Percentiles rank a stretch among this genome's conserved stretches.
Conservation (phyloP, 257 asterid genomes). For the Asclepias syriaca region DNA sequence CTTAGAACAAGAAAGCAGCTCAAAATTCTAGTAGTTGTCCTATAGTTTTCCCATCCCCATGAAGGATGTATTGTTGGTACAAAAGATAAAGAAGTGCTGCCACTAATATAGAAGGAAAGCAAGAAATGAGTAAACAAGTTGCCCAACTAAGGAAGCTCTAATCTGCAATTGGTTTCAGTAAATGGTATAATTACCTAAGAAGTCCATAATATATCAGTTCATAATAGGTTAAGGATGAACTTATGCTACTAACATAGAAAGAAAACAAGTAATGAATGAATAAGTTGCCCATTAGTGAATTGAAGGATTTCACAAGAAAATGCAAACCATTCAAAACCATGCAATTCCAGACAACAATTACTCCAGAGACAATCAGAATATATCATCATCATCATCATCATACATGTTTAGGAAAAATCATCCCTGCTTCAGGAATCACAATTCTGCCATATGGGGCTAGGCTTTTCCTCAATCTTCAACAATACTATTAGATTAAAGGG, state of each 20-base stretch:
- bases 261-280: background rate
- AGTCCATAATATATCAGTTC: background rate
- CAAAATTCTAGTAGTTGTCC: no score
- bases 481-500: background rate
- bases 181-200: background rate
- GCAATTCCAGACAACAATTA: background rate
- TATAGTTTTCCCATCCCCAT: no score
- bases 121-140: background rate
- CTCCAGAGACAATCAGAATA: background rate
- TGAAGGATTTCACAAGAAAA: background rate
- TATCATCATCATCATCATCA: background rate
- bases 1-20: no score
- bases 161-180: background rate
- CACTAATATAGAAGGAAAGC: background rate
- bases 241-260: background rate
- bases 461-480: background rate
- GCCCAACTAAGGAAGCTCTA: background rate
- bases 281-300: background rate
- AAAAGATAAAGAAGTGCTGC: background rate
- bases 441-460: no score
- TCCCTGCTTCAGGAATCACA: no score
- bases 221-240: background rate
- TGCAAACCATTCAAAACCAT: background rate
- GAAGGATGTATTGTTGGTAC: no score
- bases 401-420: background rate